Conservation (phyloP, 331 rosid species). For the Quercus phellos region DNA sequence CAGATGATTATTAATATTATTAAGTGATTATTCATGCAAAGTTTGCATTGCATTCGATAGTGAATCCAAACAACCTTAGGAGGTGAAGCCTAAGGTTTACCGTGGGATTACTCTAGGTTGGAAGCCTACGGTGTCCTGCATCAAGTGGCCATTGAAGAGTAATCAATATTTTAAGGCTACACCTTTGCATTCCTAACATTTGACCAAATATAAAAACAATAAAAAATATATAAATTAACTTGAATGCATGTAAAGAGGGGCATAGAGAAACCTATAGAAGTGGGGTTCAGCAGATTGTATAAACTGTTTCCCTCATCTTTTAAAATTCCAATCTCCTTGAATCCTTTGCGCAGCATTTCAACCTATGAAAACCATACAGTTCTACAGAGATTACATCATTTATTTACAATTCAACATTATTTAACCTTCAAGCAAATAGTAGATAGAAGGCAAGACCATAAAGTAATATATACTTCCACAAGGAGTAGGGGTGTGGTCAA, state of each 20-base stretch:
- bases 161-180: background rate
- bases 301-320: constrained; percentile 39
- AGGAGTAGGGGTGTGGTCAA: background rate
- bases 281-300: constrained; percentile 81
- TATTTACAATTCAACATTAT: background rate
- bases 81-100: too few species aligned
- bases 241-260: constrained; percentile 8
- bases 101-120: too few species aligned
- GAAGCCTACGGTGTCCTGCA: too few species aligned
- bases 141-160: background rate
- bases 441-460: background rate
- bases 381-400: constrained; percentile 12
- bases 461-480: background rate
- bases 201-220: background rate
- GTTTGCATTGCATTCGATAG: too few species aligned
- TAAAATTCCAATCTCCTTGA: constrained; percentile 73
- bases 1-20: too few species aligned
- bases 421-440: constrained; percentile 19
- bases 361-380: constrained; percentile 45
- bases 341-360: constrained; percentile 71
- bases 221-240: background rate
- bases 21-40: too few species aligned
- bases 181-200: background rate
- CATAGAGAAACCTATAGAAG: constrained; percentile 68
- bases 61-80: too few species aligned